Conservation (phyloP, 2,329 filamentous ascomycete species). For the Pseudohalonectria lignicola region DNA sequence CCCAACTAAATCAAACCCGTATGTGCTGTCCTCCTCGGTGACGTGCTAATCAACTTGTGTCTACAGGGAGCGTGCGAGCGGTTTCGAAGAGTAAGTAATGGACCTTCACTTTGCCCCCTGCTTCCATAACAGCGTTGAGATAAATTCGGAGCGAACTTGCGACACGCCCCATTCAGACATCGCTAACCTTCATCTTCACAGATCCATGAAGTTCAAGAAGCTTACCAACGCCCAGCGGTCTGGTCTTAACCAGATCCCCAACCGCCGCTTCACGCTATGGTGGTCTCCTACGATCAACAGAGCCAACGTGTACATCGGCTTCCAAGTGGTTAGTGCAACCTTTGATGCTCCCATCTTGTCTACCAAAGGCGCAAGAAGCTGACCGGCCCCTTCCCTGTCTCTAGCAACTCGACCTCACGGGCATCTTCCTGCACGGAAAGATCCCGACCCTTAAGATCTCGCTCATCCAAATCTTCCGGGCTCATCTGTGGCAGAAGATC, state of each 20-base stretch:
- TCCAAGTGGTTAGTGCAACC: constrained; percentile 98
- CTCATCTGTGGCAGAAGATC: constrained; percentile 99
- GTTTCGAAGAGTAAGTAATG: neutral
- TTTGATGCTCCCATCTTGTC: too few species aligned
- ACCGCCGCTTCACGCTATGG: constrained; percentile 96
- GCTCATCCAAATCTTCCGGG: constrained; percentile 96
- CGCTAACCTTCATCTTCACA: too few species aligned
- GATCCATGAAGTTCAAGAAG: constrained; percentile 94
- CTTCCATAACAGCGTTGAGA: too few species aligned
- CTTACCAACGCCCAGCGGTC: constrained; percentile 93
- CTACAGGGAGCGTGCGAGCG: constrained; percentile 44
- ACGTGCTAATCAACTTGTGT: too few species aligned
- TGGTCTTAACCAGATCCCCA: constrained; percentile 96
- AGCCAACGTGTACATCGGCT: constrained; percentile 97
- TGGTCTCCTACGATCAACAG: constrained; percentile 71
- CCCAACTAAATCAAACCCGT: too few species aligned
- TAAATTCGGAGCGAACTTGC: too few species aligned
- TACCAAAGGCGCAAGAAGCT: too few species aligned
- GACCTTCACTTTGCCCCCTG: too few species aligned
- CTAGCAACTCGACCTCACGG: constrained; percentile 68
- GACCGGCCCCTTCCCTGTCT: too few species aligned
- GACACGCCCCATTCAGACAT: too few species aligned
- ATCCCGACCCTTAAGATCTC: constrained; percentile 98
- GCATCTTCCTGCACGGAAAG: constrained; percentile 98
- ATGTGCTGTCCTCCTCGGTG: too few species aligned